Base-by-base conservation (phyloP, 2,329 filamentous ascomycete genomes). In the Paraphoma chrysanthemicola region DNA sequence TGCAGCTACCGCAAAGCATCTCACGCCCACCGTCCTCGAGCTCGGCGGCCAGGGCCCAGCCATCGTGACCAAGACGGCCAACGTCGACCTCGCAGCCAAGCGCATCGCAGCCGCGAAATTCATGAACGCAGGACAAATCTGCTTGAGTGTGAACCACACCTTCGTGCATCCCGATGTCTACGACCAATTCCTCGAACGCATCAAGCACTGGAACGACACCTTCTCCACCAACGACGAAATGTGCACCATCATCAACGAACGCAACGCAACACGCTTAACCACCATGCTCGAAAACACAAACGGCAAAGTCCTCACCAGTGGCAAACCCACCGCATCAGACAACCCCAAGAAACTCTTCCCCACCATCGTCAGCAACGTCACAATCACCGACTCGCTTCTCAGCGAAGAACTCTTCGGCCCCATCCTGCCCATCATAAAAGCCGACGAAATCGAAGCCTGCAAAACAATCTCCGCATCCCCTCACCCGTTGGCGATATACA, bases 351-450 rank as follows among this genome's bases (percentile, higher is more conserved):
- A 29, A n/a, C 16, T 49, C 33, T 5, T 80, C 1, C 77, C 79
- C 6, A 79, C 78, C 2, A 66, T 82, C 31, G 74, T 82, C 6
- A 68, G 70, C 17, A 66, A 75, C 51, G 74, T 81, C 12, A 69
- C 64, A 6, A 43, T 48, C 16, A 48, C 30, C 14, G 80, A 83
- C 57, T 57, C 75, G 0, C 70, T 82, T 1, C 62, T 83, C 4
- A 72, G 72, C 16, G 78, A 82, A 57, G 81, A 83, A 64, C 62
- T 83, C 14, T 81, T 82, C 55, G 79, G 76, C 0, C 78, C 79
- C 1, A 77, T 82, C 28, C 71, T 77, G 8, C 80, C 80, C 17
- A 66, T 82, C 6, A 49, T 82, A 1, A 71, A 74, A 12, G 74
- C 72, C 33, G 68, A 66, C 5, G 48, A 67, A 29, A 43, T 39